phyloP scores from a whole-genome alignment of 2,329 filamentous ascomycete genomes.

The Phyllosticta citribraziliensis region DNA sequence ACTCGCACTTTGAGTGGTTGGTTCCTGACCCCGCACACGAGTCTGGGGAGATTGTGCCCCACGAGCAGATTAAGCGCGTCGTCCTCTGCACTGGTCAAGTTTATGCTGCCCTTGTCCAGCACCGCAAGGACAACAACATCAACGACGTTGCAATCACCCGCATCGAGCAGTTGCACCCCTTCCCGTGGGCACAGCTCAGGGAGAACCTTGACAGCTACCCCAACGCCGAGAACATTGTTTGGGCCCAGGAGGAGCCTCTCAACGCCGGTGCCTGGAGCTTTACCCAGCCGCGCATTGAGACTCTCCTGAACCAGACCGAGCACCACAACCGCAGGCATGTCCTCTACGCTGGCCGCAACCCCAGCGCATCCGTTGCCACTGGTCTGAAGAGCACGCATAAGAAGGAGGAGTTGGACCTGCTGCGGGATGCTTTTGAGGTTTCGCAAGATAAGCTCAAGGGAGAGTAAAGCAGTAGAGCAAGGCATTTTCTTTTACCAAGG shows the following conservation, averaged over 20 bases:
- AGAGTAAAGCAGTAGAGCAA: conserved; percentile 34
- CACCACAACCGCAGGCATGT: conserved; percentile 91
- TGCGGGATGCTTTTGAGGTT: conserved; percentile 54
- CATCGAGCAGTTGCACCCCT: conserved; percentile 95
- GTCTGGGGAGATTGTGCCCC: conserved; percentile 60
- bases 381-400: conserved; percentile 79
- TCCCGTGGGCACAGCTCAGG: conserved; percentile 94
- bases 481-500: background rate
- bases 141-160: conserved; percentile 90
- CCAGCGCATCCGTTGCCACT: conserved; percentile 87
- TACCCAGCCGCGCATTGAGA: conserved; percentile 96
- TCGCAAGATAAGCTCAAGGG: conserved; percentile 59
- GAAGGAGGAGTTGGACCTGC: conserved; percentile 85
- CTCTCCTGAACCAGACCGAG: conserved; percentile 82
- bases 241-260: conserved; percentile 94
- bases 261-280: conserved; percentile 97
- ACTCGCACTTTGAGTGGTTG: conserved; percentile 95
- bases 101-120: conserved; percentile 79
- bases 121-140: conserved; percentile 77
- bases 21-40: conserved; percentile 83
- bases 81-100: conserved; percentile 94
- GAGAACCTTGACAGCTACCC: conserved; percentile 96
- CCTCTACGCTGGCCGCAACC: conserved; percentile 91
- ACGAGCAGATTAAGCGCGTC: conserved; percentile 85
- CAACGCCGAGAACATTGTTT: conserved; percentile 95